Conservation (phyloP, 129 eudicot species). For the Artemisia annua region DNA sequence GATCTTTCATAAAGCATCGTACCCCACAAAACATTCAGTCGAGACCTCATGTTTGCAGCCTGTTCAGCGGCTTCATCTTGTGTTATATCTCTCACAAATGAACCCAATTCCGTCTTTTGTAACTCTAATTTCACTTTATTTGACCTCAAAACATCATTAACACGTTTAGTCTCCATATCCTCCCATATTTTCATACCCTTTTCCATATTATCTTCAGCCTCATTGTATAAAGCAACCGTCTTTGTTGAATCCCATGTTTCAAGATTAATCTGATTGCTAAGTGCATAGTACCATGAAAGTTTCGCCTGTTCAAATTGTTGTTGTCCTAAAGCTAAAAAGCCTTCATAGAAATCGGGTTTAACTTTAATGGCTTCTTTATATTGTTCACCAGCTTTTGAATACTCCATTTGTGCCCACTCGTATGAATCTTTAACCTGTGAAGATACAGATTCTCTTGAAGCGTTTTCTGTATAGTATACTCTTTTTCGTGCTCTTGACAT, state of each 20-base stretch:
- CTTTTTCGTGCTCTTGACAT: conserved; percentile 84
- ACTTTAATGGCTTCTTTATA: conserved; percentile 76
- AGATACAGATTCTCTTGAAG: conserved; percentile 42
- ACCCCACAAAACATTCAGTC: conserved; percentile 75
- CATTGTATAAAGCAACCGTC: conserved; percentile 58
- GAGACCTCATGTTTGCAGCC: conserved; percentile 65
- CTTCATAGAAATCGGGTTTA: conserved; percentile 83
- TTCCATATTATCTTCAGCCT: conserved; percentile 87
- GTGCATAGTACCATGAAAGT: conserved; percentile 80
- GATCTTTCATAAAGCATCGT: conserved; percentile 88
- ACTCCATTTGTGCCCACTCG: conserved; percentile 77
- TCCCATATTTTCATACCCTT: conserved; percentile 84
- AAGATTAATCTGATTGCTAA: conserved; percentile 49
- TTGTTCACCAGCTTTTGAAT: conserved; percentile 56
- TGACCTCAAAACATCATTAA: conserved; percentile 35
- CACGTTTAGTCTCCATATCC: conserved; percentile 42
- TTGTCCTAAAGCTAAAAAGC: conserved; percentile 67
- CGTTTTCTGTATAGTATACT: conserved; percentile 49
- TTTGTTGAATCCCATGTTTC: conserved; percentile 67
- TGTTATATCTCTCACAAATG: conserved; percentile 33
- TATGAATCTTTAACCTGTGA: conserved; percentile 50
- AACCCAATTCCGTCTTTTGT: conserved; percentile 44
- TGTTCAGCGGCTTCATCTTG: conserved; percentile 58
- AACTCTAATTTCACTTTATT: conserved; percentile 35
- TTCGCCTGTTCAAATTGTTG: conserved; percentile 92